These are phyloP conservation scores for Zygnema circumcarinatum DNA, from an alignment of 139 green algal species.

Conservation along the genomic window DNA sequence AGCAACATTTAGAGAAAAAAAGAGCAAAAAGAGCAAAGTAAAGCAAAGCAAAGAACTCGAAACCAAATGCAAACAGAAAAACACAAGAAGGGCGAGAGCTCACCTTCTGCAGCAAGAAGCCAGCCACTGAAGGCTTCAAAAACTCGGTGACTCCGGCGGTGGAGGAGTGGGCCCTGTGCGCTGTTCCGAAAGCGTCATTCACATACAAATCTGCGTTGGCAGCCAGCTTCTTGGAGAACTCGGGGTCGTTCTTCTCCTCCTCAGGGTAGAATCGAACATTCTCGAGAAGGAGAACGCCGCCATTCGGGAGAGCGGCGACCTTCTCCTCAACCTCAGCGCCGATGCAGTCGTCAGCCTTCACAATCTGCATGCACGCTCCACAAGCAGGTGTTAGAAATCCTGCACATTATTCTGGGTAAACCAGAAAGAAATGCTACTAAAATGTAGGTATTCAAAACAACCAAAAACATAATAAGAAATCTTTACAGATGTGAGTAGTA, in stretches of 20 bases:
- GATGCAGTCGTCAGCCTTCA: conserved; percentile 95
- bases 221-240: conserved; percentile 95
- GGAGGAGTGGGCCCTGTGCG: conserved; percentile 96
- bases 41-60: no score
- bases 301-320: conserved; percentile 79
- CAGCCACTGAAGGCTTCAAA: conserved; percentile 71
- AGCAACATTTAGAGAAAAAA: no score
- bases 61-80: no score
- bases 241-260: conserved; percentile 96
- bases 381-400: not conserved
- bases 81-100: no score
- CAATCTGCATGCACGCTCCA: conserved; percentile 30
- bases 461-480: not conserved
- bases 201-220: conserved; percentile 93
- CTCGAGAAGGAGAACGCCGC: conserved; percentile 71
- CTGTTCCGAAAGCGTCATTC: conserved; percentile 99
- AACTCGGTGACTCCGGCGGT: conserved; percentile 95
- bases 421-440: no score
- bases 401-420: no score
- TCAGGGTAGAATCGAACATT: conserved; percentile 74
- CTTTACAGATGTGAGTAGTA: no score
- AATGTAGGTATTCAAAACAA: not conserved
- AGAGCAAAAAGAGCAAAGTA: no score
- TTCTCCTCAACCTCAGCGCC: conserved; percentile 81
- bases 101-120: conserved; percentile 93